These are phyloP conservation scores for Venustampulla echinocandica DNA, from an alignment of 495 filamentous ascomycete species.

Conservation along the genomic window DNA sequence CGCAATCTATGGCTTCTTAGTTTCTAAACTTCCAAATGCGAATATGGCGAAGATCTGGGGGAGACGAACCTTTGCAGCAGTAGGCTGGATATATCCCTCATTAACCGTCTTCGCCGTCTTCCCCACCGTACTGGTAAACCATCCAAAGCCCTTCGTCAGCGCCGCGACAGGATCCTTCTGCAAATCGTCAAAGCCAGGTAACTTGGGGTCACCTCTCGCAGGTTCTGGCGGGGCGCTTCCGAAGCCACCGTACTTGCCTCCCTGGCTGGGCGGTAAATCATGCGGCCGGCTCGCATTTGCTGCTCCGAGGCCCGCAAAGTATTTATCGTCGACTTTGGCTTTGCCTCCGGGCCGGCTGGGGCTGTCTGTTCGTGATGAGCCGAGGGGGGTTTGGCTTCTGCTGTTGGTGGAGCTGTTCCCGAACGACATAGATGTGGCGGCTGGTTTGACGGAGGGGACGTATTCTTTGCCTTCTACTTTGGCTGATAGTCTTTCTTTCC, in stretches of 20 bases:
- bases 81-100: constrained; percentile 81
- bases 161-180: constrained; percentile 86
- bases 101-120: constrained; percentile 86
- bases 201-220: constrained; percentile 31
- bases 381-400: constrained; percentile 18
- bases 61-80: constrained; percentile 57
- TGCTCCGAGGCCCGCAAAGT: constrained; percentile 73
- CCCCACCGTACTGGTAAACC: constrained; percentile 78
- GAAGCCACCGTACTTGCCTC: constrained; percentile 88
- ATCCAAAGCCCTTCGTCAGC: constrained; percentile 85
- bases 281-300: constrained; percentile 72
- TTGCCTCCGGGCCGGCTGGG: constrained; percentile 32
- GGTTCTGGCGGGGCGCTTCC: constrained; percentile 33
- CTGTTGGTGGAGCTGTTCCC: constrained; percentile 6
- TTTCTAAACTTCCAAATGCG: constrained; percentile 35
- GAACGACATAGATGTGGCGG: constrained; percentile 16
- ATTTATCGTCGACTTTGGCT: constrained; percentile 67
- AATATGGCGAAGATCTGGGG: constrained; percentile 30
- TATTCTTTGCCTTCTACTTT: constrained; percentile 83
- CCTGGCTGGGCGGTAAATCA: constrained; percentile 72
- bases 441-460: constrained; percentile 49
- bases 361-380: constrained; percentile 16
- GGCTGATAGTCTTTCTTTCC: constrained; percentile 78
- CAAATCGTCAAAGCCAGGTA: constrained; percentile 70
- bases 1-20: constrained; percentile 35